phyloP scores from a whole-genome alignment of 768 basidiomycete genomes.

The Lyophyllum decastes region DNA sequence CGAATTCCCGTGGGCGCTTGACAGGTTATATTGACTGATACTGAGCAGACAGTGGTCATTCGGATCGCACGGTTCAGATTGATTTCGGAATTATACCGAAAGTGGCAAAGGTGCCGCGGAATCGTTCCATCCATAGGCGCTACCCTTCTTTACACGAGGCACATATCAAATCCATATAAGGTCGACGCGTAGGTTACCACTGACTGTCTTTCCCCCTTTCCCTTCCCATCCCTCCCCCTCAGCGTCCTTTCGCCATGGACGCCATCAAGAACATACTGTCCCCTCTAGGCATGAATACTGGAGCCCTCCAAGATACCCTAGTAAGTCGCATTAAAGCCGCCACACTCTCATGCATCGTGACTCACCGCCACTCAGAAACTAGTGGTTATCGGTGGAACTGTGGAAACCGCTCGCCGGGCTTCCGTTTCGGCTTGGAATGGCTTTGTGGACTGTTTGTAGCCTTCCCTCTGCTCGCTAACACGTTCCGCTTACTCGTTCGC shows the following conservation, averaged over 20 bases:
- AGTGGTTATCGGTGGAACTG: conserved; percentile 87
- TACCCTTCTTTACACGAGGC: conserved; percentile 47
- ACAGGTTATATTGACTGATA: conserved; percentile 5
- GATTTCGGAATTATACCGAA: conserved; percentile 15
- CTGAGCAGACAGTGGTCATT: conserved; percentile 4
- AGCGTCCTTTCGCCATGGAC: conserved; percentile 53
- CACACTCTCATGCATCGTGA: conserved; percentile 10
- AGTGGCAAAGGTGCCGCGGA: conserved; percentile 24
- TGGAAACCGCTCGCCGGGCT: conserved; percentile 80
- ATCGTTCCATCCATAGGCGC: conserved; percentile 25
- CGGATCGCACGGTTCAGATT: conserved; percentile 13
- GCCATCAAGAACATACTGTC: conserved; percentile 69
- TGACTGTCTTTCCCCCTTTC: conserved; percentile 32
- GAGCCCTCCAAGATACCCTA: conserved; percentile 77
- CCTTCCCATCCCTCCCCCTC: conserved; percentile 22
- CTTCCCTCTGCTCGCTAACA: not conserved
- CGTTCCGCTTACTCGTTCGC: conserved; percentile 4
- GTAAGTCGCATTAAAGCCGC: conserved; percentile 38
- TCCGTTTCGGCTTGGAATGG: conserved; percentile 89
- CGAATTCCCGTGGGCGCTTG: not conserved
- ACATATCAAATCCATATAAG: conserved; percentile 43
- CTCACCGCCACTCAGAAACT: conserved; percentile 59
- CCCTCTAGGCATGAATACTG: conserved; percentile 66
- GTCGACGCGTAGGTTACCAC: conserved; percentile 36
- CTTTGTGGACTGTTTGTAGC: conserved; percentile 76